phyloP scores from a whole-genome alignment of 768 basidiomycete species.

The Tylopilus balloui region DNA sequence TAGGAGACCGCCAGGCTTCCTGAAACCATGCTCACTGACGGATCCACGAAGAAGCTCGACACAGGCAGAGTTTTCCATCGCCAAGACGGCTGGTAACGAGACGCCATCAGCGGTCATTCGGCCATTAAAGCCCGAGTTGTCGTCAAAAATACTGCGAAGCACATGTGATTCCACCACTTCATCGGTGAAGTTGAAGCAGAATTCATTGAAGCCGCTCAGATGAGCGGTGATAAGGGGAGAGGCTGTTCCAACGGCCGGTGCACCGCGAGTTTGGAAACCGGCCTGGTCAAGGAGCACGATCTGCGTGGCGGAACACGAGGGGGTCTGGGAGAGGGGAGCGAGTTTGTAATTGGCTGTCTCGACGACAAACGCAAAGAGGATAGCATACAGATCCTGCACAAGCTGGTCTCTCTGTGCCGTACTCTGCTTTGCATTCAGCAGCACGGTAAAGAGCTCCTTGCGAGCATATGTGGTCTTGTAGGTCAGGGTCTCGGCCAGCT shows the following conservation, averaged over 20 bases:
- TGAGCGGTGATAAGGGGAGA: constrained; percentile 52
- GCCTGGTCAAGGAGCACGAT: constrained; percentile 53
- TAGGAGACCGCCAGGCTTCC: constrained; percentile 55
- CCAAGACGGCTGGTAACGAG: constrained; percentile 41
- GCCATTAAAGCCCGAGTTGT: constrained; percentile 42
- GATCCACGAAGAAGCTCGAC: constrained; percentile 56
- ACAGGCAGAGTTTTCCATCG: constrained; percentile 53
- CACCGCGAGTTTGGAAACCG: constrained; percentile 53
- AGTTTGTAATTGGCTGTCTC: constrained; percentile 60
- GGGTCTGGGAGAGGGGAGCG: constrained; percentile 40
- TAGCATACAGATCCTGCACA: constrained; percentile 56
- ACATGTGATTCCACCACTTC: constrained; percentile 59
- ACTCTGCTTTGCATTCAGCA: constrained; percentile 50
- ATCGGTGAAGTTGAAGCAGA: constrained; percentile 55
- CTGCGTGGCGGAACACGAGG: constrained; percentile 40
- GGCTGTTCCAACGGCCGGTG: constrained; percentile 36
- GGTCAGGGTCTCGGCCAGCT: constrained; percentile 50
- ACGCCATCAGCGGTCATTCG: constrained; percentile 50
- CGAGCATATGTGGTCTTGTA: constrained; percentile 55
- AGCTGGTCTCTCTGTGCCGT: constrained; percentile 50
- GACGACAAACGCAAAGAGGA: constrained; percentile 58
- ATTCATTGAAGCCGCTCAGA: constrained; percentile 58
- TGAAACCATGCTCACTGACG: constrained; percentile 41
- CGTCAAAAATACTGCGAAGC: constrained; percentile 49
- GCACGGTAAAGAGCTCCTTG: constrained; percentile 54